These are phyloP conservation scores for Termitomyces bulborhizus DNA, from an alignment of 768 basidiomycete species.

Conservation along the genomic window DNA sequence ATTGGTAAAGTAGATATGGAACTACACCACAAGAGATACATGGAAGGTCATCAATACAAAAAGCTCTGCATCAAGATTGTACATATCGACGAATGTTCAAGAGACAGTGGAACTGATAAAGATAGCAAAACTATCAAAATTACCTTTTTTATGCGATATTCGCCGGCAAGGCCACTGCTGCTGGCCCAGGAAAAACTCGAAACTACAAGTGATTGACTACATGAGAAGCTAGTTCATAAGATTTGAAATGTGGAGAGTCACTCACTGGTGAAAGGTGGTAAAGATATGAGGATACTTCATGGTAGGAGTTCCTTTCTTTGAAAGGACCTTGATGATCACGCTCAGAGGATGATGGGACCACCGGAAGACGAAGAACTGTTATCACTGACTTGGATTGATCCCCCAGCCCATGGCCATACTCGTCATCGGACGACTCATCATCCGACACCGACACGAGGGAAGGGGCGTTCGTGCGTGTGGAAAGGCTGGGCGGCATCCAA, in stretches of 20 bases:
- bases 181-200: constrained; percentile 9
- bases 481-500: constrained; percentile 37
- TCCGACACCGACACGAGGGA: constrained; percentile 20
- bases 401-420: constrained; percentile 6
- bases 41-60: neutral
- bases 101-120: neutral
- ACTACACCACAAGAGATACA: neutral
- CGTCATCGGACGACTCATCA: constrained; percentile 18
- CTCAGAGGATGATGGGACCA: constrained; percentile 17
- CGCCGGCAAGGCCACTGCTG: constrained; percentile 1
- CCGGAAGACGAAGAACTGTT: constrained; percentile 20
- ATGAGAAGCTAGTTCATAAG: neutral
- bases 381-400: constrained; percentile 15
- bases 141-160: neutral
- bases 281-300: constrained; percentile 19
- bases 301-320: constrained; percentile 28
- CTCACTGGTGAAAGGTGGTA: constrained; percentile 27
- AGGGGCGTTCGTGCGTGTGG: constrained; percentile 20
- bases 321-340: constrained; percentile 13
- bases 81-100: neutral
- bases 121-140: too few relatives aligned
- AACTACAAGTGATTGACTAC: constrained; percentile 5
- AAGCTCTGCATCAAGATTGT: neutral
- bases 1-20: neutral
- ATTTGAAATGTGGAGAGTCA: neutral